Conservation (phyloP, 108 stramenopile species). For the Nannochloropsis gaditana region DNA sequence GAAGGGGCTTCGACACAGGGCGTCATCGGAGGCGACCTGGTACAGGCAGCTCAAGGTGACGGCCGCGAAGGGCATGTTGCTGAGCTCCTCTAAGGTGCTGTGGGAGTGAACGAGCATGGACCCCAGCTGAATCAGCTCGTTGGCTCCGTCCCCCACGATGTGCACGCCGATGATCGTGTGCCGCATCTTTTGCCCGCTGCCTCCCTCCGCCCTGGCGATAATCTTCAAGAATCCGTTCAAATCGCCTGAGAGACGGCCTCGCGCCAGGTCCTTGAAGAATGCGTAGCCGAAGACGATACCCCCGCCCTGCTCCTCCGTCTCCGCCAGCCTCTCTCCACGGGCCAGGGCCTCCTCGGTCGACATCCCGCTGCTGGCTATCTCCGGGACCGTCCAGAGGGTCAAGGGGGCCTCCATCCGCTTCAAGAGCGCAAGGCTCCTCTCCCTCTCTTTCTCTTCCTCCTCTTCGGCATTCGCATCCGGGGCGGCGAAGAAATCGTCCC, state of each 20-base stretch:
- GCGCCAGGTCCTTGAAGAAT: slow-evolving; percentile 42
- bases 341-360: slow-evolving; percentile 31
- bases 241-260: slow-evolving; percentile 40
- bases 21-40: slow-evolving; percentile 49
- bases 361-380: slow-evolving; percentile 38
- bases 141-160: slow-evolving; percentile 41
- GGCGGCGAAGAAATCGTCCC: slow-evolving; percentile 19
- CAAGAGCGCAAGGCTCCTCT: background rate
- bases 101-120: slow-evolving; percentile 34
- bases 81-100: slow-evolving; percentile 44
- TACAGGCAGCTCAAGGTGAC: slow-evolving; percentile 49
- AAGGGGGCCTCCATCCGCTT: slow-evolving; percentile 29
- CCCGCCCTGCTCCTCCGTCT: background rate
- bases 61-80: slow-evolving; percentile 49
- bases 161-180: slow-evolving; percentile 41
- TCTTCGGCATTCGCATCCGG: background rate
- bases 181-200: background rate
- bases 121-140: slow-evolving; percentile 51
- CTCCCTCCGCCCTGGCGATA: slow-evolving; percentile 25
- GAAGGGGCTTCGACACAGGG: slow-evolving; percentile 44
- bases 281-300: slow-evolving; percentile 38
- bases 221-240: slow-evolving; percentile 39
- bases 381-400: slow-evolving; percentile 47
- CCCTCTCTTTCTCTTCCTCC: background rate
- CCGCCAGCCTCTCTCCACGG: background rate